Base-by-base conservation (phyloP, 768 basidiomycete species). In the Boletus coccyginus region DNA sequence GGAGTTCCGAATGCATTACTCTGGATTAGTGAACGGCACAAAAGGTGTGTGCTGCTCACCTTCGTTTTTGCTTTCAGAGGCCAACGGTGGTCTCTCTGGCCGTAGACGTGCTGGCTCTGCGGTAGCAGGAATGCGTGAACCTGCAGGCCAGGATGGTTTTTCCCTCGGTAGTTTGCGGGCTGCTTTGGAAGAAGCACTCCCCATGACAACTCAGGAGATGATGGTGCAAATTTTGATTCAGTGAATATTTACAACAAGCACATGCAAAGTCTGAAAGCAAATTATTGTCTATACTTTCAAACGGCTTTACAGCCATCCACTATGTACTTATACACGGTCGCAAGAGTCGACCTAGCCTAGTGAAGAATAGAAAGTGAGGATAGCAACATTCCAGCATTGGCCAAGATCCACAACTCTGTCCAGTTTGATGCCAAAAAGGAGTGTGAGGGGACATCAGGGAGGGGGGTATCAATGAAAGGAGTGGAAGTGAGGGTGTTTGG, bases 161-260 rank as follows among this genome's bases (percentile, higher is more conserved):
- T 77, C 74, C 38, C 73, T 83, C 12, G 87, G 83, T 19, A 88
- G 74, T 61, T 72, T 81, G 29, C 84, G 79, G 2, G 75, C 73
- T 56, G 78, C 76, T 72, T 86, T 91, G 8, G 88, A 91, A 31
- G 83, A 65, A 17, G 77, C 72, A 47, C 73, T 74, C 12, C 88
- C 88, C 88, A 90, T 90, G 36, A 19, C 31, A 38, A 19, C 31
- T 19, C 10, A 7, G 7, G 29, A 24, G 43, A 13, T 17, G 46
- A 32, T n/a, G 46, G 36, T 17, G n/a, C 14, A 38, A 16, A 35
- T 31, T 47, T 7, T 33, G 33, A 32, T 47, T n/a, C 29, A 13
- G 29, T 21, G 3, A 32, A 3, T 32, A n/a, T 40, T 43, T n/a
- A 35, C 33, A n/a, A 0, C 33, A 36, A 41, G 19, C 1, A 21